Base-by-base conservation (phyloP, 805 yeast genomes). In the Teunomyces kruisii region DNA sequence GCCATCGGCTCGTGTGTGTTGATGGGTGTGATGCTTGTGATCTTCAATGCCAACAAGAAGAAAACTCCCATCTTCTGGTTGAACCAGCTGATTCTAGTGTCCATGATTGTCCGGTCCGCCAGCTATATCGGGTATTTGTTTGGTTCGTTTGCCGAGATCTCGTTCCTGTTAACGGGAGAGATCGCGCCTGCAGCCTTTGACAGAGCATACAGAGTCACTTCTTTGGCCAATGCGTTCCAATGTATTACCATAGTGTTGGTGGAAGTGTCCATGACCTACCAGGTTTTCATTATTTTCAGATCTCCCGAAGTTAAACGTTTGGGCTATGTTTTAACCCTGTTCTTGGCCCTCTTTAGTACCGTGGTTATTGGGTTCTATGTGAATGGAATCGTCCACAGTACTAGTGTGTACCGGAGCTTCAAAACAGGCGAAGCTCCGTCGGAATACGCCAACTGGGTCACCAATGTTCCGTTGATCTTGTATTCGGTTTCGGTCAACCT, bases 61-160 rank as follows among this genome's bases (percentile, higher is more conserved):
- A 74, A 64, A 16, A 80, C 91, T 0, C 87, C 90, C 6, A 78
- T 89, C 24, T 92, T 88, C 61, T 61, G 83, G n/a, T 64, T 89
- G 37, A 90, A 91, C 62, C 83, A 82, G 58, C 41, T 72, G 2
- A 79, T 86, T 28, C 68, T 92, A 42, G 40, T 79, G 2, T 58
- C 81, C 4, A 64, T 84, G 43, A 61, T 84, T 4, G 45, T 89
- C 12, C 84, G 86, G 43, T 78, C 90, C 1, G 75, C 78, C 2
- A 64, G 90, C 5, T 82, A 76, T 63, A 55, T 86, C 24, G 73
- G 66, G 9, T 81, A 83, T 51, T 58, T 83, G 14, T 56, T 75
- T 28, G 79, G 86, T 9, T 73, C 81, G 1, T 78, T 76, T 51
- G 68, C 75, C 24, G 66, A 82, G 0, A 43, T 81, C 1, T 66